Evolutionary conservation across 1,284 basidiomycete species (phyloP).

Genomic region (Apiotrichum mycotoxinovorans): DNA sequence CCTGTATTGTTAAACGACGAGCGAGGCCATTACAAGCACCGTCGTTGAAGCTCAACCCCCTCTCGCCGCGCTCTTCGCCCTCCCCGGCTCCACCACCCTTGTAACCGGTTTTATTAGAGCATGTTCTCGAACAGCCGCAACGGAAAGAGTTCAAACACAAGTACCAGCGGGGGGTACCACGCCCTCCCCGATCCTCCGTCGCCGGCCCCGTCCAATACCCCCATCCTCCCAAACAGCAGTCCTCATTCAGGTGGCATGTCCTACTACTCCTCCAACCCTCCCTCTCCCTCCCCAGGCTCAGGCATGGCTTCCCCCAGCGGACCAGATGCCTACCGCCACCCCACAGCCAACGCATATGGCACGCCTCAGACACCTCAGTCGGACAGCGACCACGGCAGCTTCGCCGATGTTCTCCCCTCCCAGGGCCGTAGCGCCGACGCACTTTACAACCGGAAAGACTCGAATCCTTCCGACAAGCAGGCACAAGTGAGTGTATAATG

Average conservation of each 20-base stretch:
- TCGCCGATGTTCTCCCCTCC: neutral
- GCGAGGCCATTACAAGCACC: neutral
- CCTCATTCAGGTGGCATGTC: neutral
- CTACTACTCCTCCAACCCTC: neutral
- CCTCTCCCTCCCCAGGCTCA: neutral
- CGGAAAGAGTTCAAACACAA: neutral
- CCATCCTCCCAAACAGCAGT: neutral
- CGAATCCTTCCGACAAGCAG: neutral
- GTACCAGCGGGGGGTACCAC: neutral
- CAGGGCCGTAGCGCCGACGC: neutral
- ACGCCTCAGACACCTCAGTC: neutral
- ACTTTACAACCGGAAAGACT: neutral
- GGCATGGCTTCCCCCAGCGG: neutral
- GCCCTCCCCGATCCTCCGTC: conserved; percentile 1
- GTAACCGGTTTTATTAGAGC: neutral
- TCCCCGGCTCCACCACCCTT: neutral
- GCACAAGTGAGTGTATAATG: neutral
- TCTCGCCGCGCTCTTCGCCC: neutral
- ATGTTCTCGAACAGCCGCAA: conserved; percentile 2
- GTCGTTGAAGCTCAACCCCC: neutral
- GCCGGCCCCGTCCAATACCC: neutral
- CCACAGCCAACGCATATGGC: conserved; percentile 2
- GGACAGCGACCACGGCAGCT: neutral
- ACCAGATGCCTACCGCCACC: neutral
- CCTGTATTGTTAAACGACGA: too few relatives aligned